Evolutionary conservation across 2,329 filamentous ascomycete genomes (phyloP).

Genomic region (Fusarium sublunatum): DNA sequence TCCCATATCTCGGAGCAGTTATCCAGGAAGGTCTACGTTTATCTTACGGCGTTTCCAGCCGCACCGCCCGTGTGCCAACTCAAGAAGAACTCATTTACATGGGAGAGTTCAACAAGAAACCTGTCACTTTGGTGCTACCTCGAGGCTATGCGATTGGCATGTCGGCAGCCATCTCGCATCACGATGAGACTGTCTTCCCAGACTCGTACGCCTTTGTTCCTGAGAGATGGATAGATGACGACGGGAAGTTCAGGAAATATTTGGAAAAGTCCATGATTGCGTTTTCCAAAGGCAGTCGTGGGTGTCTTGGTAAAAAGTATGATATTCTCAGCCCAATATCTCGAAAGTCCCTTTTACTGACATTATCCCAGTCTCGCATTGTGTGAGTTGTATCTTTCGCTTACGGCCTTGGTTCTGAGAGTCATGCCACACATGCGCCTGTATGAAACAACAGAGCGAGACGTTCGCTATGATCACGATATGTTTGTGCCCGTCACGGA

Average conservation of each 20-base stretch:
- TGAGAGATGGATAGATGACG: slow-evolving; percentile 17
- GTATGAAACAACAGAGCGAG: slow-evolving; percentile 10
- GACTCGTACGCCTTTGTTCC: slow-evolving; percentile 12
- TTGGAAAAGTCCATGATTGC: slow-evolving; percentile 18
- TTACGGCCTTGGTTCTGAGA: slow-evolving; percentile 6
- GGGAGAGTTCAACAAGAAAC: slow-evolving; percentile 22
- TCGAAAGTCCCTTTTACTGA: neutral
- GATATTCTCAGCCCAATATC: fast-evolving
- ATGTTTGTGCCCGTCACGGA: slow-evolving; percentile 20
- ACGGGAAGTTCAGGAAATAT: slow-evolving; percentile 7
- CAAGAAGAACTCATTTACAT: slow-evolving; percentile 12
- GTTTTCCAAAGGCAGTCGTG: slow-evolving; percentile 14
- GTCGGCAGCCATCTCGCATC: slow-evolving; percentile 17
- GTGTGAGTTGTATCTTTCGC: slow-evolving; percentile 21
- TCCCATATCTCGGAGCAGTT: neutral
- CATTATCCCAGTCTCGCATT: slow-evolving; percentile 3
- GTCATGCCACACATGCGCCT: slow-evolving; percentile 22
- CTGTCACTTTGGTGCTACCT: neutral
- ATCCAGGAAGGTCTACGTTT: slow-evolving; percentile 19
- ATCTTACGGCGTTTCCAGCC: slow-evolving; percentile 17
- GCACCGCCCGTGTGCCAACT: slow-evolving; percentile 11
- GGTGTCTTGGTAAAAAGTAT: slow-evolving; percentile 27
- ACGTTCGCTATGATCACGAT: slow-evolving; percentile 22
- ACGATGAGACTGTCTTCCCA: slow-evolving; percentile 12
- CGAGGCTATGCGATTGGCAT: slow-evolving; percentile 22